These are phyloP conservation scores for Pezizomycotina sp. DNA, from an alignment of 2,329 filamentous ascomycete species.

Conservation along the genomic window DNA sequence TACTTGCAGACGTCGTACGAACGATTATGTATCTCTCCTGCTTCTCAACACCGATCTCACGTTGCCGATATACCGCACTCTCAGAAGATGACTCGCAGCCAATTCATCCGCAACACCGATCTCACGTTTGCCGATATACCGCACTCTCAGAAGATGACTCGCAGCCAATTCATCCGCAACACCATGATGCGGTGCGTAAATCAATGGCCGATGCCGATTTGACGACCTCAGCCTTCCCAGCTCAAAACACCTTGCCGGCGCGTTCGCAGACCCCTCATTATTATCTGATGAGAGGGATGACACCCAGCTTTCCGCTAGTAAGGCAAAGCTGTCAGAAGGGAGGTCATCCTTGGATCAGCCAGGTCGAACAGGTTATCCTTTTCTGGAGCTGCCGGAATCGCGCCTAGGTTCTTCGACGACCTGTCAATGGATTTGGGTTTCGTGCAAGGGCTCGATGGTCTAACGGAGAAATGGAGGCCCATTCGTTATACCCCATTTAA, in stretches of 20 bases:
- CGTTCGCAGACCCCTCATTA: too few species aligned
- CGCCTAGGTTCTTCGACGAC: slow-evolving; percentile 23
- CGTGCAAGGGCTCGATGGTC: slow-evolving; percentile 30
- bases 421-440: slow-evolving; percentile 27
- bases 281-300: too few species aligned
- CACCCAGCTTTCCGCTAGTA: slow-evolving; percentile 22
- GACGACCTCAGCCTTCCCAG: slow-evolving; percentile 15
- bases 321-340: slow-evolving; percentile 6
- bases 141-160: slow-evolving; percentile 66
- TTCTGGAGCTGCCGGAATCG: slow-evolving; percentile 25
- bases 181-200: too few species aligned
- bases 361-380: slow-evolving; percentile 14
- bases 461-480: slow-evolving; percentile 47
- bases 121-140: slow-evolving; percentile 90
- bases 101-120: slow-evolving; percentile 96
- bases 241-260: slow-evolving; percentile 19
- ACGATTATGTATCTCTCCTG: slow-evolving; percentile 90
- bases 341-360: too few species aligned
- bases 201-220: slow-evolving; percentile 7
- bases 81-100: slow-evolving; percentile 82
- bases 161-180: slow-evolving; percentile 87
- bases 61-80: slow-evolving; percentile 67
- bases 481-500: slow-evolving; percentile 58
- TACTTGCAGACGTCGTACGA: slow-evolving; percentile 88
- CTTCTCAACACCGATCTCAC: slow-evolving; percentile 93